Evolutionary conservation across 1,284 basidiomycete genomes (phyloP).

Genomic region (Ceratobasidium sp.): DNA sequence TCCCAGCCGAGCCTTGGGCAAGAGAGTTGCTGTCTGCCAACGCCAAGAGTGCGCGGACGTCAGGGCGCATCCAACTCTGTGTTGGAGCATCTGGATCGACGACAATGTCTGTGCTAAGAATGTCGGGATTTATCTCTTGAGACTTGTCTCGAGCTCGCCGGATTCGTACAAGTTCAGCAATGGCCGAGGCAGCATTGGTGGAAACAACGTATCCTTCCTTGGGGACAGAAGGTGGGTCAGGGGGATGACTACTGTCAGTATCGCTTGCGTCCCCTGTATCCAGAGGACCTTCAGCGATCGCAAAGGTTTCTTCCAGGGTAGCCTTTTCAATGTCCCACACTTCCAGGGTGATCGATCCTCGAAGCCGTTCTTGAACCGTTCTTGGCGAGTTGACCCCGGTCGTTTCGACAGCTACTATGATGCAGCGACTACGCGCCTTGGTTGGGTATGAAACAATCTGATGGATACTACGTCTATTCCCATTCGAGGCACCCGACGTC

Average conservation of each 20-base stretch:
- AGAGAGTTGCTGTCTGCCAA: conserved; percentile 59
- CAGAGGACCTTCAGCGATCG: conserved; percentile 23
- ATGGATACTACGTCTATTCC: conserved; percentile 30
- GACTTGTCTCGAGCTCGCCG: conserved; percentile 39
- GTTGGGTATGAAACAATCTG: conserved; percentile 39
- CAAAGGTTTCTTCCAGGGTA: conserved; percentile 41
- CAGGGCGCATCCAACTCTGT: conserved; percentile 30
- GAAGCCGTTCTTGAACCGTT: conserved; percentile 27
- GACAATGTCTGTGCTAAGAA: conserved; percentile 22
- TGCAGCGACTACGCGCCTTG: conserved; percentile 45
- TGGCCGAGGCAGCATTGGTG: conserved; percentile 40
- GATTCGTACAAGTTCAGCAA: conserved; percentile 41
- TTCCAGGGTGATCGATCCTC: conserved; percentile 38
- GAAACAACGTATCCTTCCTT: conserved; percentile 19
- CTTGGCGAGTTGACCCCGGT: conserved; percentile 13
- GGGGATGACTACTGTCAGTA: conserved; percentile 3
- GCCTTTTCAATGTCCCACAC: conserved; percentile 45
- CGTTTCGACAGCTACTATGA: conserved; percentile 51
- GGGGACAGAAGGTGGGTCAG: background rate
- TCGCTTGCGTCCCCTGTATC: background rate
- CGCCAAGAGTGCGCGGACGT: conserved; percentile 51
- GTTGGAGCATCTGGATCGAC: conserved; percentile 29
- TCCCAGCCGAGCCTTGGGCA: conserved; percentile 7
- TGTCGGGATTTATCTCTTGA: conserved; percentile 27
- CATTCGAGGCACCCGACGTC: conserved; percentile 29